phyloP scores from a whole-genome alignment of 495 filamentous ascomycete species.

The Aspergillus cristatus region DNA sequence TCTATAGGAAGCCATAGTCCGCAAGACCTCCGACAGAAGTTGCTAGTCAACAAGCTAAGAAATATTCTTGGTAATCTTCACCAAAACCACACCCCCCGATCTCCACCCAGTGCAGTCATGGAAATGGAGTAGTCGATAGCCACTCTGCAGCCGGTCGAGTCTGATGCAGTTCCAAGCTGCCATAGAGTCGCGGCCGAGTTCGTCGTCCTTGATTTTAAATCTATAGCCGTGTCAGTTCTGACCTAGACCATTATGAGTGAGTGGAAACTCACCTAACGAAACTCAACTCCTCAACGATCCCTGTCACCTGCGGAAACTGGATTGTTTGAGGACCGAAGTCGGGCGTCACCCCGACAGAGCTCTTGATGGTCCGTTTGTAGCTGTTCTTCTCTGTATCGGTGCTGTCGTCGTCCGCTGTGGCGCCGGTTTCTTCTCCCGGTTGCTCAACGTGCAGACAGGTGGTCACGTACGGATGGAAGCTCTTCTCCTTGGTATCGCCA shows the following conservation, averaged over 20 bases:
- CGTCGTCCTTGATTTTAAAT: conserved; percentile 79
- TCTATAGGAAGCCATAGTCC: background rate
- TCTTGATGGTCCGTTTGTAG: conserved; percentile 62
- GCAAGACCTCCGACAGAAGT: conserved; percentile 1
- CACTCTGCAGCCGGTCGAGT: conserved; percentile 65
- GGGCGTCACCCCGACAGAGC: conserved; percentile 50
- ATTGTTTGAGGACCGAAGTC: conserved; percentile 61
- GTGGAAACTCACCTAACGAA: conserved; percentile 59
- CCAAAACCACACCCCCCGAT: conserved; percentile 56
- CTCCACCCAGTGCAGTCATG: conserved; percentile 52
- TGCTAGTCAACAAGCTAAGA: too few relatives aligned
- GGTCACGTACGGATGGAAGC: conserved; percentile 72
- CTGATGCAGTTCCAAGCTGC: conserved; percentile 85
- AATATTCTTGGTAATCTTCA: conserved; percentile 54
- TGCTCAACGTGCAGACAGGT: conserved; percentile 74
- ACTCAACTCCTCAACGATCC: conserved; percentile 65
- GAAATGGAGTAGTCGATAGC: conserved; percentile 69
- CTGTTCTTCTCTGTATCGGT: conserved; percentile 43
- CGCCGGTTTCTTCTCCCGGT: conserved; percentile 15
- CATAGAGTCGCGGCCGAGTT: conserved; percentile 62
- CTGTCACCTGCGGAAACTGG: conserved; percentile 49
- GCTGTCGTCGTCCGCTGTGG: conserved; percentile 29
- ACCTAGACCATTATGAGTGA: background rate
- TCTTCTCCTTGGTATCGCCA: conserved; percentile 42
- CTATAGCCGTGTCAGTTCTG: conserved; percentile 27